Conservation (phyloP, 164 flowering plant species). For the Vitis vinifera region DNA sequence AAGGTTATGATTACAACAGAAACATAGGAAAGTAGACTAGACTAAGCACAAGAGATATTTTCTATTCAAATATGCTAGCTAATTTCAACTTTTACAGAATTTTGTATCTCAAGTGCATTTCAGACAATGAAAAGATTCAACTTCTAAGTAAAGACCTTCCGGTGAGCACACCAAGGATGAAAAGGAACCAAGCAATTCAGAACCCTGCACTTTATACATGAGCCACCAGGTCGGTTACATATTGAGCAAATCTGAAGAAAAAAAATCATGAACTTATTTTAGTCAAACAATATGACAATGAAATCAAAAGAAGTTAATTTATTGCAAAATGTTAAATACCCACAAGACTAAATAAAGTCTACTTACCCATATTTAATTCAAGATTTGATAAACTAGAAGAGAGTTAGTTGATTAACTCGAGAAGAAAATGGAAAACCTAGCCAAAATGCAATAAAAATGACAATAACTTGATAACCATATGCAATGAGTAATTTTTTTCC, state of each 20-base stretch:
- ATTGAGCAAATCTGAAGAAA: slow-evolving; percentile 54
- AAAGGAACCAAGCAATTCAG: slow-evolving; percentile 40
- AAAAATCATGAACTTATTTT: background rate
- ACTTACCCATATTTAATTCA: background rate
- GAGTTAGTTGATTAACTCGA: no score
- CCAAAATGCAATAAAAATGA: no score
- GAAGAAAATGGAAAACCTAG: no score
- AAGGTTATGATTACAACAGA: background rate
- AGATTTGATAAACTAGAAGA: no score
- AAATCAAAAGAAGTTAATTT: background rate
- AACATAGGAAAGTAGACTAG: background rate
- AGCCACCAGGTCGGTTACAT: slow-evolving; percentile 60
- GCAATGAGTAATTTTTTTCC: no score
- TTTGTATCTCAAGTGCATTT: no score
- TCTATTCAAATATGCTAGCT: background rate
- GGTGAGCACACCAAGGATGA: slow-evolving; percentile 82
- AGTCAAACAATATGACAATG: background rate
- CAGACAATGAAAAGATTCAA: no score
- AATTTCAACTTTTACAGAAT: no score
- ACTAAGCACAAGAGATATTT: background rate
- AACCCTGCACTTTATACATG: slow-evolving; percentile 55
- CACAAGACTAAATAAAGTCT: background rate
- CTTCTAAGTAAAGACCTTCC: slow-evolving; percentile 37
- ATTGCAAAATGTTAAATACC: background rate
- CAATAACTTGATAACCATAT: no score